Evolutionary conservation across 257 asterid species (phyloP).

Genomic region (Coffea canephora): DNA sequence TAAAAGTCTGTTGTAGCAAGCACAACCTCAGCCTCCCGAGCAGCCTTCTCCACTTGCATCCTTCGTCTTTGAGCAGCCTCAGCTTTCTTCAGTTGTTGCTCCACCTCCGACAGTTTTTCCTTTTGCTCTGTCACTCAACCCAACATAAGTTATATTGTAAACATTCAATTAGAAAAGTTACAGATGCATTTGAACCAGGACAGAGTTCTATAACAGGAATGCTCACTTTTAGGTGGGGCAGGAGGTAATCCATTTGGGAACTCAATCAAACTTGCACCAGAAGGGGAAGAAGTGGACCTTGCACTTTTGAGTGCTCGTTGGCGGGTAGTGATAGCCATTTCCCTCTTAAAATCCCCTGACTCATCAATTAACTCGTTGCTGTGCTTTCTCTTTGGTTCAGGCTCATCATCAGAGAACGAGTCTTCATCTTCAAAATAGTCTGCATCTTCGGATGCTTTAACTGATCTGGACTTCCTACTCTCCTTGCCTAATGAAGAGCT

Average conservation of each 20-base stretch:
- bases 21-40: conserved; percentile 78
- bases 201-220: conserved; percentile 1
- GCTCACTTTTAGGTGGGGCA: conserved; percentile 74
- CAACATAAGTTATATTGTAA: conserved; percentile 14
- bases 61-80: conserved; percentile 88
- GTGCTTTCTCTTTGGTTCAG: conserved; percentile 43
- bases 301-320: conserved; percentile 50
- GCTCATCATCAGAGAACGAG: conserved; percentile 46
- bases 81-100: conserved; percentile 77
- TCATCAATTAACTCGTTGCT: conserved; percentile 31
- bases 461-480: conserved; percentile 34
- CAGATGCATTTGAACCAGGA: conserved; percentile 3
- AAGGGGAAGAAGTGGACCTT: conserved; percentile 38
- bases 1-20: not conserved
- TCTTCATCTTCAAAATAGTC: conserved; percentile 51
- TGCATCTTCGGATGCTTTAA: conserved; percentile 43
- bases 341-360: conserved; percentile 32
- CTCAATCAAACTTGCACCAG: conserved; percentile 46
- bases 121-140: conserved; percentile 53
- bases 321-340: conserved; percentile 63
- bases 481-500: conserved; percentile 43
- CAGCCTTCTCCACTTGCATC: conserved; percentile 76
- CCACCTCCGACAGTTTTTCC: conserved; percentile 69
- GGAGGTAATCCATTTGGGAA: conserved; percentile 75
- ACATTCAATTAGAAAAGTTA: conserved; percentile 4